phyloP scores from a whole-genome alignment of 1,284 basidiomycete species.

The Tetrapyrgos nigripes region DNA sequence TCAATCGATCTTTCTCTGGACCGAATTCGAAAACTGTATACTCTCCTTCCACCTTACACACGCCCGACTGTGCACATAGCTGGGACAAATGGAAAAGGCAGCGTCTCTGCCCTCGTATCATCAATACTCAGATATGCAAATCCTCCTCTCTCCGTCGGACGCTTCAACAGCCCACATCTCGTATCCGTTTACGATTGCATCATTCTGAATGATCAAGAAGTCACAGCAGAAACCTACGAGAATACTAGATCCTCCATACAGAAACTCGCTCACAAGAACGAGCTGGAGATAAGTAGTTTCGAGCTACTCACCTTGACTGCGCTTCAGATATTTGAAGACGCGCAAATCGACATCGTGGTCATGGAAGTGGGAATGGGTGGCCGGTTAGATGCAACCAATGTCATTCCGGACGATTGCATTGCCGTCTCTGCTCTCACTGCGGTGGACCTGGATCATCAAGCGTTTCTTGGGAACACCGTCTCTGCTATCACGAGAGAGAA shows the following conservation, averaged over 20 bases:
- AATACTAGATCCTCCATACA: conserved; percentile 58
- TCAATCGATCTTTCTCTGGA: conserved; percentile 84
- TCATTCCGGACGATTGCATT: conserved; percentile 73
- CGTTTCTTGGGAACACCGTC: conserved; percentile 84
- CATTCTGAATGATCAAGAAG: conserved; percentile 65
- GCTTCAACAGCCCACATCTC: conserved; percentile 95
- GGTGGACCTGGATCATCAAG: conserved; percentile 94
- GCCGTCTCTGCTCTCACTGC: conserved; percentile 84
- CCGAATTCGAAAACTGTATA: conserved; percentile 68
- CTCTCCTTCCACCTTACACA: conserved; percentile 66
- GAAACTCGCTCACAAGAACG: conserved; percentile 50
- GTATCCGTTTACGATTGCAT: conserved; percentile 83
- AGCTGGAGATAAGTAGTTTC: conserved; percentile 72
- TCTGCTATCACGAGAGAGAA: conserved; percentile 85
- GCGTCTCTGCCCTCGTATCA: conserved; percentile 84
- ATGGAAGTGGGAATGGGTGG: conserved; percentile 98
- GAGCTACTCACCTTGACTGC: conserved; percentile 88
- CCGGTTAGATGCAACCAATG: conserved; percentile 91
- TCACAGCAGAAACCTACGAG: conserved; percentile 59
- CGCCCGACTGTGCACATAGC: conserved; percentile 92
- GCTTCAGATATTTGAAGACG: conserved; percentile 73
- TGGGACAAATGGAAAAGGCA: conserved; percentile 98
- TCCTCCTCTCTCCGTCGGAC: conserved; percentile 64
- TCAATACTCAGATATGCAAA: conserved; percentile 71
- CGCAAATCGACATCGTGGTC: conserved; percentile 79